Conservation (phyloP, 805 yeast species). For the Metschnikowia bowlesiae region DNA sequence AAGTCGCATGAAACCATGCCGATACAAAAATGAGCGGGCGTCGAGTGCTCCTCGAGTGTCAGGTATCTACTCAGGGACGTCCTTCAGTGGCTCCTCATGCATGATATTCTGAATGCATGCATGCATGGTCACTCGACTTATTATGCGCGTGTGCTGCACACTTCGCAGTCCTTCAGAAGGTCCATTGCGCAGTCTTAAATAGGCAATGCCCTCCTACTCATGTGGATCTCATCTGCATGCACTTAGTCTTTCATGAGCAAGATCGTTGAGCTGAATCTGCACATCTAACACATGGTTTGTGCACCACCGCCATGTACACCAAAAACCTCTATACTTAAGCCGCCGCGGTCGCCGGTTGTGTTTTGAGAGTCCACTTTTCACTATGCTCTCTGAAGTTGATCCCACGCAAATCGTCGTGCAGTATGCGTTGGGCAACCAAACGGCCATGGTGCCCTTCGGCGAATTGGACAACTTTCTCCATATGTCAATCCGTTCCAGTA, state of each 20-base stretch:
- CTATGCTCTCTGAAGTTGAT: conserved; percentile 7
- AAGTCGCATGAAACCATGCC: no score
- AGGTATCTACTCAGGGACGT: no score
- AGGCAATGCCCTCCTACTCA: conserved; percentile 4
- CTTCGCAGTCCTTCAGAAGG: neutral
- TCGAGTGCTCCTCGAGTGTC: no score
- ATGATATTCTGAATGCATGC: neutral
- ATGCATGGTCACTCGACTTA: neutral
- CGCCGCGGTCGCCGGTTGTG: neutral
- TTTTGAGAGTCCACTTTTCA: neutral
- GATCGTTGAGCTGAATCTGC: neutral
- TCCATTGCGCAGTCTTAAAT: conserved; percentile 3
- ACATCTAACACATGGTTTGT: neutral
- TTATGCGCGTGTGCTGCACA: neutral
- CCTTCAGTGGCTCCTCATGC: neutral
- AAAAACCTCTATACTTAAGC: neutral
- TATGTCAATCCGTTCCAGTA: conserved; percentile 6
- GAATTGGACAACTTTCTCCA: conserved; percentile 6
- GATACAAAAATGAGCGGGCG: no score
- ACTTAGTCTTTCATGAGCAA: neutral
- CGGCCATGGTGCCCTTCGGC: conserved; percentile 7
- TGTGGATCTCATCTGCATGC: neutral
- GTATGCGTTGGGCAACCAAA: conserved; percentile 8
- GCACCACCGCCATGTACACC: neutral
- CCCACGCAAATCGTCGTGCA: conserved; percentile 10